Evolutionary conservation across 768 basidiomycete species (phyloP).

Genomic region (Phaeotremella fagi): DNA sequence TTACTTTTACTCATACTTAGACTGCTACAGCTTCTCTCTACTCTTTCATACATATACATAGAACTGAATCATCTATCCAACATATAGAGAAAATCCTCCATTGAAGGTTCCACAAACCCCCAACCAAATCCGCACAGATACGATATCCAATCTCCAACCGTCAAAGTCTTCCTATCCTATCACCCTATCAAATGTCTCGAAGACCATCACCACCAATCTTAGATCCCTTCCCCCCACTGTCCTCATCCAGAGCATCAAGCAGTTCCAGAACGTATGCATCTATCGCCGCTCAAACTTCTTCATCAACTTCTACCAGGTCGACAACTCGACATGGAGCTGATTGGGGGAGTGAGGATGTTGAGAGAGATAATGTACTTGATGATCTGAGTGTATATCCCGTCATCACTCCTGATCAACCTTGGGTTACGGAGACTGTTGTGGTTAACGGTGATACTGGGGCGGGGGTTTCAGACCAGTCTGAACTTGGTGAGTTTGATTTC

Average conservation of each 20-base stretch:
- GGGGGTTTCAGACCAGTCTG: background rate
- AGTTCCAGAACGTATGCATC: constrained; percentile 15
- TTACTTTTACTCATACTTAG: too few species aligned
- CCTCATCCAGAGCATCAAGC: constrained; percentile 1
- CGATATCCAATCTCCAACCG: background rate
- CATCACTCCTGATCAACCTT: background rate
- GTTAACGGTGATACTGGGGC: background rate
- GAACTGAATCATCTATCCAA: too few species aligned
- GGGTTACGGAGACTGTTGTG: background rate
- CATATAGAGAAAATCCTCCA: too few species aligned
- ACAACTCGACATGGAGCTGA: background rate
- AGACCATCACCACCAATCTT: constrained; percentile 7
- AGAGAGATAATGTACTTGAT: constrained; percentile 14
- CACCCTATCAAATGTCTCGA: background rate
- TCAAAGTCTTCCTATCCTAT: background rate
- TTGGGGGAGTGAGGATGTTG: constrained; percentile 19
- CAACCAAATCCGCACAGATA: too few species aligned
- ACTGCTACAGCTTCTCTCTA: too few species aligned
- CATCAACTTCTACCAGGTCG: background rate
- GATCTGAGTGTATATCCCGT: constrained; percentile 13
- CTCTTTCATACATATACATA: too few species aligned
- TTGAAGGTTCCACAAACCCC: too few species aligned
- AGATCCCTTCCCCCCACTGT: constrained; percentile 17
- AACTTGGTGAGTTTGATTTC: background rate
- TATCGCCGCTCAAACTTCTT: constrained; percentile 4